Conservation (phyloP, 2,329 filamentous ascomycete genomes). For the Colletotrichum shisoi region DNA sequence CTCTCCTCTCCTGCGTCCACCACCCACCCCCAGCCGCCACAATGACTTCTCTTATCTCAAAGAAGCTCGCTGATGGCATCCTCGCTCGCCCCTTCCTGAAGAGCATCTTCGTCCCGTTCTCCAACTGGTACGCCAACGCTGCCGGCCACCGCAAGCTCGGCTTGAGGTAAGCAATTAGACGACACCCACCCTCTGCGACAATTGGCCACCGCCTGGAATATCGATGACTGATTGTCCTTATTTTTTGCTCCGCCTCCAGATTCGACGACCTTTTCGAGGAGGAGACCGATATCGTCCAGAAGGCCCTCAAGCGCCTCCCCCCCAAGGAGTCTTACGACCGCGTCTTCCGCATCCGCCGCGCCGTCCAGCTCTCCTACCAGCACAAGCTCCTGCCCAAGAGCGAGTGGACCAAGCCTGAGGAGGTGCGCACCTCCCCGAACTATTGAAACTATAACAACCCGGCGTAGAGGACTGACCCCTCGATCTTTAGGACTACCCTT, state of each 20-base stretch:
- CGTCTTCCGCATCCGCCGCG: slow-evolving; percentile 94
- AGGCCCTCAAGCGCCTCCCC: slow-evolving; percentile 87
- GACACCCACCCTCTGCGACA: slow-evolving; percentile 1
- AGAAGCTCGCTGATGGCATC: slow-evolving; percentile 51
- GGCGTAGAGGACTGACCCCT: slow-evolving; percentile 30
- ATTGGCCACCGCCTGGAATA: slow-evolving; percentile 3
- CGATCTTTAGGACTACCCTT: slow-evolving; percentile 58
- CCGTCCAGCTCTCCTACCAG: slow-evolving; percentile 76
- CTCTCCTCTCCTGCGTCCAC: slow-evolving; percentile 40
- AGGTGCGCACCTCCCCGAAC: slow-evolving; percentile 50
- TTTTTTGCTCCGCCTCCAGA: slow-evolving; percentile 57
- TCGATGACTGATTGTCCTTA: slow-evolving; percentile 10
- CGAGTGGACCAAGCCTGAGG: slow-evolving; percentile 66
- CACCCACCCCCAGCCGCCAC: slow-evolving; percentile 49
- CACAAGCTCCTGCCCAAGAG: slow-evolving; percentile 71
- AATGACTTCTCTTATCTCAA: slow-evolving; percentile 67
- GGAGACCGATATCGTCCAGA: slow-evolving; percentile 85
- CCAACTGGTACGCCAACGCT: slow-evolving; percentile 88
- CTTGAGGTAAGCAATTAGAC: slow-evolving; percentile 71
- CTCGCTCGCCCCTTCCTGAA: slow-evolving; percentile 85
- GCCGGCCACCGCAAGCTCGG: slow-evolving; percentile 93
- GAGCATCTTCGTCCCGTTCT: slow-evolving; percentile 79
- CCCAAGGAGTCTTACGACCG: slow-evolving; percentile 95
- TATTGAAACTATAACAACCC: neutral
- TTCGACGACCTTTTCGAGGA: slow-evolving; percentile 95